Base-by-base conservation (phyloP, 164 flowering plant species). In the Taxillus chinensis region DNA sequence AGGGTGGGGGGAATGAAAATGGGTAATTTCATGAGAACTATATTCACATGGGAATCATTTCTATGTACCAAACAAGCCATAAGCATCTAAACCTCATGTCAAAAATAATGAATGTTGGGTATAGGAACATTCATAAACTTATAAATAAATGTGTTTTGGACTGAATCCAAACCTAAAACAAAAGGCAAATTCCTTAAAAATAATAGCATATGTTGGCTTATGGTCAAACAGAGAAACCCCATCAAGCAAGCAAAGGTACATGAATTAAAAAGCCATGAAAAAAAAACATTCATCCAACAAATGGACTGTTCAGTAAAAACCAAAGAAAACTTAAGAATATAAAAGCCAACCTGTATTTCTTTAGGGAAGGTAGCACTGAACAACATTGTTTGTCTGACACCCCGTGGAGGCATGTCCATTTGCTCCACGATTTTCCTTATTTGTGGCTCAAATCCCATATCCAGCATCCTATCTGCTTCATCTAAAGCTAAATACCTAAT, bases 401-500 rank as follows among this genome's bases (percentile, higher is more conserved):
- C 87, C 12, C 69, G 81, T 16, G 70, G 84, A 63, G 87, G 83
- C 87, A 83, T 83, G 67, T 80, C 87, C 84, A 75, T 78, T 66
- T 83, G 81, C 55, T 83, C 74, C 53, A 83, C 87, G 54, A 83
- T 80, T 62, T 77, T 80, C 61, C 86, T 77, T 41, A 82, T 82
- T 64, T 82, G 86, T 39, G 86, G 86, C 66, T 82, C 86, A 71
- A 82, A 82, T 39, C 86, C 86, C 86, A 82, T 82, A 68, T 82
- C 86, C 64, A 82, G 67, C 86, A 83, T 83, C 46, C 87, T 64
- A 67, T 83, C 87, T 54, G 87, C 87, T 68, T 83, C 87, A 65
- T 83, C 87, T 17, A 83, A 73, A 59, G 87, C 84, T 64, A 83
- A 71, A 63, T 75, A 83, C 63, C 71, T 75, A 48, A 83, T 73